These are phyloP conservation scores for Phytophthora macrochlamydospora DNA, from an alignment of 352 stramenopile species.

Conservation along the genomic window DNA sequence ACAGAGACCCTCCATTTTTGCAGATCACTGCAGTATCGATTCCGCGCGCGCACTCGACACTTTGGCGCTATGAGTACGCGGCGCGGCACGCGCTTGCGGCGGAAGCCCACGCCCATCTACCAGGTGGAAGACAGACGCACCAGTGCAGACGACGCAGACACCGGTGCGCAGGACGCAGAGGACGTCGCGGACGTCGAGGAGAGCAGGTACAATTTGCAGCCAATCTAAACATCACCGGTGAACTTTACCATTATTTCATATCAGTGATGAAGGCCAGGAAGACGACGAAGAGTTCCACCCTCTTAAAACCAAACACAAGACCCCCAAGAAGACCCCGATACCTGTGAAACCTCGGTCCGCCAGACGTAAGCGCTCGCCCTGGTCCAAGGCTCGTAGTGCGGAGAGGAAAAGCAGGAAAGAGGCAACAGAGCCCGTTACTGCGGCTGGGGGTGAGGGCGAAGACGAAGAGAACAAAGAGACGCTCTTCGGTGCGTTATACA, in stretches of 20 bases:
- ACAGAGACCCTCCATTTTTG: constrained; percentile 10
- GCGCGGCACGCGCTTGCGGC: constrained; percentile 66
- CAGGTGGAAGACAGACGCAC: constrained; percentile 62
- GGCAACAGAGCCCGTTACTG: constrained; percentile 1
- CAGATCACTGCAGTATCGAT: background rate
- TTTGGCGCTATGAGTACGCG: constrained; percentile 42
- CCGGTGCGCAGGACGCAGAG: constrained; percentile 14
- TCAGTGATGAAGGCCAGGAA: constrained; percentile 15
- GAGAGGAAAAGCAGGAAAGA: constrained; percentile 18
- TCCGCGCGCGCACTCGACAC: constrained; percentile 11
- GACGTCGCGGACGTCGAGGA: constrained; percentile 24
- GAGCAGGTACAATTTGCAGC: constrained; percentile 25
- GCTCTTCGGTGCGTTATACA: constrained; percentile 34
- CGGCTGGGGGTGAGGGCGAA: constrained; percentile 8
- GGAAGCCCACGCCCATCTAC: constrained; percentile 73
- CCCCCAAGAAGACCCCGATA: constrained; percentile 17
- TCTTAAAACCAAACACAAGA: constrained; percentile 18
- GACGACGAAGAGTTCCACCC: constrained; percentile 47
- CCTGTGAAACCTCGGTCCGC: constrained; percentile 11
- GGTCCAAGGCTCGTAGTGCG: constrained; percentile 29
- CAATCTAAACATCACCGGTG: too few species aligned
- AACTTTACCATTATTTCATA: too few species aligned
- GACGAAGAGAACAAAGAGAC: constrained; percentile 23
- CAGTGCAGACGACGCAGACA: constrained; percentile 24
- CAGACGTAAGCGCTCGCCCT: constrained; percentile 38